Evolutionary conservation across 1,139 yeast genomes (phyloP), one percentile per base, ranked within the genome.

Genomic region (Geotrichum histeridarum): DNA sequence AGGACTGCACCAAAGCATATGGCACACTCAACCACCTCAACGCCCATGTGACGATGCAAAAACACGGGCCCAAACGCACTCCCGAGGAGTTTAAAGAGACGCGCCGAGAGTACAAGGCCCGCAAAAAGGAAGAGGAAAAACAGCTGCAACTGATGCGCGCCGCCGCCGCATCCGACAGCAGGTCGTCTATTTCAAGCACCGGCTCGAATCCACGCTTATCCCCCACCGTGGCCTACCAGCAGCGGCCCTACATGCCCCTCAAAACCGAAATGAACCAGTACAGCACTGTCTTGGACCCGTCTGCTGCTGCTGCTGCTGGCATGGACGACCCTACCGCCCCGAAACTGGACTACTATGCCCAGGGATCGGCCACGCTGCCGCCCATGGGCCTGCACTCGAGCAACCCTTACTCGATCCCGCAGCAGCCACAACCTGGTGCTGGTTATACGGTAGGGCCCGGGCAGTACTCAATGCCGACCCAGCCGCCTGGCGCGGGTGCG

Each of bases 1-100:
- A 78, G 9, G 80, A 79, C 1, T 86, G 94, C 64, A 72, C 77
- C 43, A 86, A 86, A 69, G 81, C 85, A 50, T 86, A 86, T 66
- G 94, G 94, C 1, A 83, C 89, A 22, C 72, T 86, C 50, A 86
- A 86, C 67, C 94, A 86, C 67, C 72, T 86, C 50, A 86, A 86
- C 67, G 86, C 91, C 12, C 94, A 86, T 66, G 83, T 86, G 18
- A 77, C 80, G 4, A 78, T 86, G 65, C 87, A 86, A 61, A 79
- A 78, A 49, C 94, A 86, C 65, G 94, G 94, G 7, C 77, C 76
- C 52, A 78, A 86, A 60, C 78, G 88, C 57, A 73, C 78, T 36
- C 87, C 88, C 43, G 82, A 83, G 35, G 93, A 86, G 65, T 86
- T 85, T 67, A 75, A 73, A 59, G 77, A 76, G 54, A 67, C 78